Evolutionary conservation across 2,329 filamentous ascomycete genomes (phyloP).

Genomic region (Paecilomyces fulvus): DNA sequence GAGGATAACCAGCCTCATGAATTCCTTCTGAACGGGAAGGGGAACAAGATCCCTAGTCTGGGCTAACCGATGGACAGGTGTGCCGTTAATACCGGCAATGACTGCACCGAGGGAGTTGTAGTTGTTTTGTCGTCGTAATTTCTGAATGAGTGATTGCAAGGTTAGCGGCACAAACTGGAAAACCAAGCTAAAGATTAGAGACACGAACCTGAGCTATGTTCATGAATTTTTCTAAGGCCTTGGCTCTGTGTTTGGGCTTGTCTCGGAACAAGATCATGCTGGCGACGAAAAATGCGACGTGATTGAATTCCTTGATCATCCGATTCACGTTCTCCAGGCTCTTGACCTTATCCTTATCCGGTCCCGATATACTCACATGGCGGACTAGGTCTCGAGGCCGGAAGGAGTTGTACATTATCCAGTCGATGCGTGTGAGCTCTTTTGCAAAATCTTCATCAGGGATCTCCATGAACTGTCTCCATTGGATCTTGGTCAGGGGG

Average conservation of each 20-base stretch:
- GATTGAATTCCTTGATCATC: constrained; percentile 90
- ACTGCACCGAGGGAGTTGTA: constrained; percentile 95
- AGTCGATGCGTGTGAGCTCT: constrained; percentile 92
- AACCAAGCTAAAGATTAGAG: not conserved
- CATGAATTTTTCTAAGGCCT: constrained; percentile 95
- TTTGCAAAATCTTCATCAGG: constrained; percentile 77
- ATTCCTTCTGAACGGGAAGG: constrained; percentile 66
- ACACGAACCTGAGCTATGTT: constrained; percentile 55
- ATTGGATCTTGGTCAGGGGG: constrained; percentile 74
- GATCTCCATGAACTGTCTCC: constrained; percentile 82
- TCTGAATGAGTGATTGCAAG: constrained; percentile 35
- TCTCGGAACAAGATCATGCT: constrained; percentile 83
- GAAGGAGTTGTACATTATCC: constrained; percentile 96
- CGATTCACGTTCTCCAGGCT: constrained; percentile 80
- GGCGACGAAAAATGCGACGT: constrained; percentile 71
- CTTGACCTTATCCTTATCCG: constrained; percentile 49
- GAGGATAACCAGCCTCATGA: constrained; percentile 77
- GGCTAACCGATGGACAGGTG: constrained; percentile 71
- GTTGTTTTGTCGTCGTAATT: constrained; percentile 85
- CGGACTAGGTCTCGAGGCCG: constrained; percentile 86
- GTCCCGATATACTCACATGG: constrained; percentile 66
- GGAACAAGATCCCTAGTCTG: constrained; percentile 73
- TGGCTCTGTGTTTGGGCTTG: constrained; percentile 88
- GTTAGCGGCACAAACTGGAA: constrained; percentile 4
- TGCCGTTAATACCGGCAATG: constrained; percentile 83